Base-by-base conservation (phyloP, 2,329 filamentous ascomycete genomes). In the Aspergillus sp. region DNA sequence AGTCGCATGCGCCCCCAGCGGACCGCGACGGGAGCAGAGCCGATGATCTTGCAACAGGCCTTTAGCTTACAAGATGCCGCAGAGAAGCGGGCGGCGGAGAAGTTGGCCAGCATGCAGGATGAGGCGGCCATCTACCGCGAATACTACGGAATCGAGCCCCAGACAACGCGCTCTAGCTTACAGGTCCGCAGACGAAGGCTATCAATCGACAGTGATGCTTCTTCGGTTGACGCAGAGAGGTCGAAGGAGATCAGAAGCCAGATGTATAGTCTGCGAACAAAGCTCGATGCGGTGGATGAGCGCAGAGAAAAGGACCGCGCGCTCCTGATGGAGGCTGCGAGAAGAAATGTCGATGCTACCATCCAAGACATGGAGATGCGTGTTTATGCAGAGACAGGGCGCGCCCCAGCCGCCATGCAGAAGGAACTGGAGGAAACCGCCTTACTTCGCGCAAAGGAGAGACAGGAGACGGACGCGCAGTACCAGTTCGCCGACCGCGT, bases 331-430 rank as follows among this genome's bases (percentile, higher is more conserved):
- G 89, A 89, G 9, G 87, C 88, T 3, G 94, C 94, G 1, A 90
- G 93, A 71, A 87, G 90, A 48, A 96, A 96, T 66, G 94, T 97
- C n/a, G 87, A 89, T 65, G 87, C 88, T 19, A 87, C 86, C 45
- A 84, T 97, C 66, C 87, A 90, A 62, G 85, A 84, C 43, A 92
- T 97, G 82, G 94, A 98, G 62, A 87, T 93, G 73, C 88, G 87
- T 69, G 85, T 96, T 12, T 91, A 88, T 66, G 82, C 85, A 13
- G 85, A 94, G 56, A 94, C 90, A 1, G 92, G 92, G 59, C 88
- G 89, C 71, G 83, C 90, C 28, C 86, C 87, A 0, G 86, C 89
- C 12, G 84, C 87, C 1, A 85, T 89, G 69, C 80, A 89, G 67
- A 88, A 85, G 25, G 87, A 92, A 55, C 96, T 92, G 91, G 91